phyloP scores from a whole-genome alignment of 306 rosid species.

The Luffa acutangula region DNA sequence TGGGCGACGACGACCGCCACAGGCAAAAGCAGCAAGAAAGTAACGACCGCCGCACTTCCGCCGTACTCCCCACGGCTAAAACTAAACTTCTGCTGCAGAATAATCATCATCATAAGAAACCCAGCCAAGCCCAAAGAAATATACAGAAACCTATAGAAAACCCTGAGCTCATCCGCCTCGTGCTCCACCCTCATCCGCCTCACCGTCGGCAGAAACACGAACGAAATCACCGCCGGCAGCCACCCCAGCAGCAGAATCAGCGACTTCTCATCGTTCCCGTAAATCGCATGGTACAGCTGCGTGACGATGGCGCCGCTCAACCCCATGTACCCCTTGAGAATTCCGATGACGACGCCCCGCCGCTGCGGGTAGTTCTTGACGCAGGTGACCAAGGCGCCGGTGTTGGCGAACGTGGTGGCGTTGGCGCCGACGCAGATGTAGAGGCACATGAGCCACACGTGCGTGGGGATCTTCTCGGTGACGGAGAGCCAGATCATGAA shows the following conservation, averaged over 20 bases:
- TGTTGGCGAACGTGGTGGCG: slow-evolving; percentile 63
- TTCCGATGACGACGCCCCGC: slow-evolving; percentile 51
- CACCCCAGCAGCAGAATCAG: slow-evolving; percentile 51
- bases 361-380: slow-evolving; percentile 68
- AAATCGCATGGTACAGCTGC: slow-evolving; percentile 49
- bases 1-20: slow-evolving; percentile 36
- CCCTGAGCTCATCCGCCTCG: slow-evolving; percentile 30
- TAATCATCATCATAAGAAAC: slow-evolving; percentile 43
- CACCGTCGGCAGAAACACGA: slow-evolving; percentile 37
- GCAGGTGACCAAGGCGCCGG: slow-evolving; percentile 54
- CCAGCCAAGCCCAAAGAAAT: slow-evolving; percentile 50
- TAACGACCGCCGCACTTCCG: slow-evolving; percentile 30
- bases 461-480: slow-evolving; percentile 23
- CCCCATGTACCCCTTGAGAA: slow-evolving; percentile 55
- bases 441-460: slow-evolving; percentile 58
- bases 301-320: slow-evolving; percentile 67
- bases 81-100: slow-evolving; percentile 22
- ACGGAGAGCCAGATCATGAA: slow-evolving; percentile 76
- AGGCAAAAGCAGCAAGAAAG: slow-evolving; percentile 50
- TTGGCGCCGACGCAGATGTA: slow-evolving; percentile 60
- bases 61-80: slow-evolving; percentile 36
- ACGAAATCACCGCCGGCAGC: slow-evolving; percentile 61
- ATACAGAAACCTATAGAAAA: slow-evolving; percentile 52
- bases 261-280: slow-evolving; percentile 33
- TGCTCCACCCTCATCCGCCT: slow-evolving; percentile 29